Evolutionary conservation across 768 basidiomycete species (phyloP), one percentile per base, ranked within the genome.

Genomic region (Mycena filopes): DNA sequence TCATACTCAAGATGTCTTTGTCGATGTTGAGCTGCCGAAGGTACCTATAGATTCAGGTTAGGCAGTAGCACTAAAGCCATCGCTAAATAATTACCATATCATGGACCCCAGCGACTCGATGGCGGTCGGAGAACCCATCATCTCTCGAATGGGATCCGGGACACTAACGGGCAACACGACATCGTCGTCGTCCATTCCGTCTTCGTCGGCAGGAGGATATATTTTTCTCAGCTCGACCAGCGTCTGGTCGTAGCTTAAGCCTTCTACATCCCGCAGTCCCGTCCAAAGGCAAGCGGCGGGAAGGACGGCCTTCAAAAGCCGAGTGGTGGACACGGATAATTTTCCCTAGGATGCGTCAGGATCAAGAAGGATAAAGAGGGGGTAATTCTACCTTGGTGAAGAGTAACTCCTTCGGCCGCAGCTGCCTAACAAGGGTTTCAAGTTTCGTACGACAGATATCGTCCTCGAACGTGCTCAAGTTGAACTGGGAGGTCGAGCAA

Each of bases 401-500:
- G 8, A 98, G 74, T n/a, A 97, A 75, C 75, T 98, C 96, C 76
- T 97, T 97, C 1, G 94, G 94, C 41, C 95, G 82, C 58, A 98
- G 80, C 75, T 97, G 96, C 66, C 97, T 84, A 80, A 98, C 87
- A 71, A 98, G 81, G 0, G 98, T 99, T 79, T 99, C 98, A 63
- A 99, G 78, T 75, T 89, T 92, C 5, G 98, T 99, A 36, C 95
- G 86, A 73, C 93, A 96, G 15, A 94, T 84, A 74, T 99, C 98
- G 70, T 99, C 98, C 62, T 92, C 87, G 75, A 99, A 98, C 1
- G 86, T 83, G 59, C 93, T 92, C 72, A 99, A 74, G 73, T 95
- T 91, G 82, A 99, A 99, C 75, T 97, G 93, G 47, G 95, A 96
- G 0, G 98, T 99, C 4, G 98, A 87, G 63, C 95, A 96, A 75